A percentile compares a stretch with the other conserved stretches of the same genome.
These are phyloP conservation scores for Schizopora paradoxa DNA, from an alignment of 1,284 basidiomycete species.

Conservation along the genomic window DNA sequence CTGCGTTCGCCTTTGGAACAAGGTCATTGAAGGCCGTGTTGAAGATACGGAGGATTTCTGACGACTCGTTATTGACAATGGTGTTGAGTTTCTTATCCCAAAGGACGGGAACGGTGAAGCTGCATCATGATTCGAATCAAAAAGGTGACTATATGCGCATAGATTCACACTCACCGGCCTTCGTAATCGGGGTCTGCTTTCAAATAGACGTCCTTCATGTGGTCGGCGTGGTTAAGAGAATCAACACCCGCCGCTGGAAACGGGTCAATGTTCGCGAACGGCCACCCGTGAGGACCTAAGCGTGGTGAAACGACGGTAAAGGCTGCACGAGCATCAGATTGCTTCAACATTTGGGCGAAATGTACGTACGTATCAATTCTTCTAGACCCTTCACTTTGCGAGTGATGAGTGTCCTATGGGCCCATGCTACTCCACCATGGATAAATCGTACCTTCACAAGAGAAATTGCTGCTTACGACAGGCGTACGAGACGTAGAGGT, in stretches of 20 bases:
- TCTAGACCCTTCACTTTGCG: conserved; percentile 91
- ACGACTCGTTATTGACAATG: conserved; percentile 94
- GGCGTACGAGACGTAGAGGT: conserved; percentile 79
- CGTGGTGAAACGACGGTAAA: conserved; percentile 82
- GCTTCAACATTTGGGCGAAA: not conserved
- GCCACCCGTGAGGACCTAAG: conserved; percentile 85
- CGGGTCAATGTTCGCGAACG: conserved; percentile 68
- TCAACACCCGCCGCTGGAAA: conserved; percentile 73
- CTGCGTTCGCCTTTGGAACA: conserved; percentile 58
- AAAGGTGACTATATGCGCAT: too few species aligned
- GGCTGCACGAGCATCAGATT: conserved; percentile 37
- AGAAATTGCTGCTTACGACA: conserved; percentile 52
- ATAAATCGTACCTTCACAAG: not conserved
- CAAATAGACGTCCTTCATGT: conserved; percentile 85
- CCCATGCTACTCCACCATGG: conserved; percentile 66
- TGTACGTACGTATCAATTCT: conserved; percentile 64
- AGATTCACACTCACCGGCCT: conserved; percentile 52
- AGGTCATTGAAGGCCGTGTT: conserved; percentile 80
- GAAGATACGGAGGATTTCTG: conserved; percentile 91
- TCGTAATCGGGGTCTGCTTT: conserved; percentile 66
- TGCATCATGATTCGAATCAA: conserved; percentile 21
- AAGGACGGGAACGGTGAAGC: conserved; percentile 88
- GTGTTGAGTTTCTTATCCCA: conserved; percentile 91
- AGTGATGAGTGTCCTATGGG: conserved; percentile 84
- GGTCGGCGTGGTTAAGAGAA: conserved; percentile 60